phyloP scores from a whole-genome alignment of 2,329 filamentous ascomycete species.

The Hawksworthiomyces lignivorus region DNA sequence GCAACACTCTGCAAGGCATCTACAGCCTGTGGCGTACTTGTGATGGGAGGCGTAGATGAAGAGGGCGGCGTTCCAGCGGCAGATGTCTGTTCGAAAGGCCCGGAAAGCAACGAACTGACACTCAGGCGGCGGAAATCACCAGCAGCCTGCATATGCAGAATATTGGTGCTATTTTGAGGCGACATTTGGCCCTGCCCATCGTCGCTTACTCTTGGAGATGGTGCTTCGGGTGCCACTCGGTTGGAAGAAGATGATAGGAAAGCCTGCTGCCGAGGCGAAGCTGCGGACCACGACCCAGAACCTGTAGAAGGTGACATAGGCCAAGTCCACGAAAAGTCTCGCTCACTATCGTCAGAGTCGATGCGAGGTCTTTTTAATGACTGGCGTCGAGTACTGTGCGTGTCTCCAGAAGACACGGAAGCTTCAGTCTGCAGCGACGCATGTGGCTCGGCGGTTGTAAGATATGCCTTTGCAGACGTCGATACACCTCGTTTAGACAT shows the following conservation, averaged over 20 bases:
- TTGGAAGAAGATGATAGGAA: not conserved
- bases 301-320: constrained; percentile 14
- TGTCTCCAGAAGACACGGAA: not conserved
- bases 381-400: not conserved
- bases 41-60: not conserved
- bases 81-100: constrained; percentile 32
- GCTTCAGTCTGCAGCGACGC: not conserved
- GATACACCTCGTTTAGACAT: too few species aligned
- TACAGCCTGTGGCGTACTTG: too few species aligned
- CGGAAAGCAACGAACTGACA: constrained; percentile 56
- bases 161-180: not conserved
- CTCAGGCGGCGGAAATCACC: constrained; percentile 40
- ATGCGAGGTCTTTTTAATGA: constrained; percentile 11
- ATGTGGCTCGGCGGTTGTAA: not conserved
- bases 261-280: constrained; percentile 8
- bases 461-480: not conserved
- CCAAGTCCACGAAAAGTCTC: constrained; percentile 16
- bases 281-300: constrained; percentile 10
- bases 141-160: constrained; percentile 5
- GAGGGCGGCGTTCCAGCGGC: constrained; percentile 3
- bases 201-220: constrained; percentile 2
- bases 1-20: too few species aligned
- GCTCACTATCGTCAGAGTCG: constrained; percentile 14
- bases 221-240: not conserved
- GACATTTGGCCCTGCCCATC: constrained; percentile 1